Percentiles rank a stretch among this genome's conserved stretches.
Evolutionary conservation across 2,329 filamentous ascomycete genomes (phyloP).

Genomic region (Talaromyces marneffei): DNA sequence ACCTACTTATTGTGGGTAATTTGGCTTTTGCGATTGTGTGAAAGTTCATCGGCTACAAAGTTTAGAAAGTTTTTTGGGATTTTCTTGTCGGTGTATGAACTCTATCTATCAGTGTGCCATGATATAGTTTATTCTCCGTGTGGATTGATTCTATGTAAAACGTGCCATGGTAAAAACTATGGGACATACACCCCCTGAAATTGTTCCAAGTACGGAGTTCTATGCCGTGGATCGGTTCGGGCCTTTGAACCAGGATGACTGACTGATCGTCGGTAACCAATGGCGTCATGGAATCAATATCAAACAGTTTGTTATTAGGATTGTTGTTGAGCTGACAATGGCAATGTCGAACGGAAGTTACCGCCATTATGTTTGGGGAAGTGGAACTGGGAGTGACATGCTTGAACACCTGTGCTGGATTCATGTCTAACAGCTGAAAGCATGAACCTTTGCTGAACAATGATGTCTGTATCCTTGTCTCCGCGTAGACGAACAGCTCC

Average conservation of each 20-base stretch:
- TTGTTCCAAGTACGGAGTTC: neutral
- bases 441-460: neutral
- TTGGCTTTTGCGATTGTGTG: neutral
- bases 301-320: neutral
- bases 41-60: neutral
- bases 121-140: neutral
- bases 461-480: neutral
- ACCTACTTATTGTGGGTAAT: neutral
- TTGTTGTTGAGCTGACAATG: neutral
- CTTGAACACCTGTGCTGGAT: too few relatives aligned
- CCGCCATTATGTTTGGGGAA: neutral
- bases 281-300: neutral
- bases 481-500: neutral
- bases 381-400: neutral
- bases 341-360: neutral
- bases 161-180: neutral
- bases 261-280: neutral
- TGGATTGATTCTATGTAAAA: neutral
- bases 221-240: conserved; percentile 1
- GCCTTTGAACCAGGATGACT: neutral
- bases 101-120: neutral
- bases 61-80: neutral
- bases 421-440: neutral
- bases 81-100: neutral
- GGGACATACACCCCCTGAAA: neutral